Evolutionary conservation across 371 early-diverging fungal species (phyloP).

Genomic region (Mortierella sp.): DNA sequence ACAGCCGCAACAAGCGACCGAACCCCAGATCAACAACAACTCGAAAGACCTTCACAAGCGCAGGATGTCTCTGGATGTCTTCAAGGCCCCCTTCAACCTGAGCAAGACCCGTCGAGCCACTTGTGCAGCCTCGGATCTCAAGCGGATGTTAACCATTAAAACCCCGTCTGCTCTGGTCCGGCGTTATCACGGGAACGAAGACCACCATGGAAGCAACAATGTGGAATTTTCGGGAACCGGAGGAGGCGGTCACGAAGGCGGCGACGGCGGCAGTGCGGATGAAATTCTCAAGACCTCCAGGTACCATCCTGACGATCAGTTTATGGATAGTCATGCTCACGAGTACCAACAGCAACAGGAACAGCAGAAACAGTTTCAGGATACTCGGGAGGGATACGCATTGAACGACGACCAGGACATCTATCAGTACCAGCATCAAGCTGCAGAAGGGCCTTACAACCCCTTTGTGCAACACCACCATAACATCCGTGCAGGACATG

Average conservation of each 20-base stretch:
- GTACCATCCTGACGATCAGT: conserved; percentile 25
- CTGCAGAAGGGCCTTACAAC: not conserved
- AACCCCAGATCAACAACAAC: not conserved
- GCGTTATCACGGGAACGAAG: not conserved
- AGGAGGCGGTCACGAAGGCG: not conserved
- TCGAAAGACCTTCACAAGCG: conserved; percentile 3
- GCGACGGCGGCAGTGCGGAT: no score
- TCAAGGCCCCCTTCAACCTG: conserved; percentile 39
- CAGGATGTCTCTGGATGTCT: conserved; percentile 34
- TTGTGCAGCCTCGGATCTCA: conserved; percentile 28
- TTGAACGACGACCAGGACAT: not conserved
- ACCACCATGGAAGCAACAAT: not conserved
- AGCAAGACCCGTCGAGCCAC: conserved; percentile 41
- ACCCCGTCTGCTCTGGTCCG: not conserved
- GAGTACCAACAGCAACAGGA: not conserved
- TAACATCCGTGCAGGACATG: not conserved
- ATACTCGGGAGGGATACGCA: not conserved
- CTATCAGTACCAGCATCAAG: not conserved
- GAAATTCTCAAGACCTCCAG: conserved; percentile 31
- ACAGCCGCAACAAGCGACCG: not conserved
- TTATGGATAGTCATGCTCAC: not conserved
- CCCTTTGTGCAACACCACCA: not conserved
- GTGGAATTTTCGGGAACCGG: not conserved
- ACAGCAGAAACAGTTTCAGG: no score
- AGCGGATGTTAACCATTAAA: not conserved